Conservation (phyloP, 257 asterid species). For the Ocimum tenuiflorum region DNA sequence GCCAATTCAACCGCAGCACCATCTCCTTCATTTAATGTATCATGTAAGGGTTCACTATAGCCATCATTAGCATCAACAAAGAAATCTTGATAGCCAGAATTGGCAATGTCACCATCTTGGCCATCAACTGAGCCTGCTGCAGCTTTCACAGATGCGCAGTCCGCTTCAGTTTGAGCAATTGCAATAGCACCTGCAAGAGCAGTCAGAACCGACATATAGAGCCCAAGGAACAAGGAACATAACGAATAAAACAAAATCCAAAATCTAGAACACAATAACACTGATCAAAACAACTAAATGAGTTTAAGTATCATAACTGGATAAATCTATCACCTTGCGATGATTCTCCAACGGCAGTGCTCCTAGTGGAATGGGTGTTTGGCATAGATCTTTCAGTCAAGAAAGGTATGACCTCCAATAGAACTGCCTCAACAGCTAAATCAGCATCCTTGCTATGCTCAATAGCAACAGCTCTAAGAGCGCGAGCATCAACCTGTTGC, state of each 20-base stretch:
- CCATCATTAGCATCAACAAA: conserved; percentile 29
- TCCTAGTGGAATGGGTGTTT: conserved; percentile 21
- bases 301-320: neutral
- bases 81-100: conserved; percentile 20
- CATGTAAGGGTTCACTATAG: conserved; percentile 18
- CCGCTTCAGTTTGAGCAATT: conserved; percentile 3
- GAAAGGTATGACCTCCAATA: conserved; percentile 61
- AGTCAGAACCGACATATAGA: conserved; percentile 3
- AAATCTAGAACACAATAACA: neutral
- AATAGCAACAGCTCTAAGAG: conserved; percentile 70
- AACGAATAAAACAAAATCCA: neutral
- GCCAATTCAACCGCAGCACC: conserved; percentile 10
- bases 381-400: conserved; percentile 30
- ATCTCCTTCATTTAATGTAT: conserved; percentile 25
- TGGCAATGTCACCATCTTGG: conserved; percentile 16
- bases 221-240: neutral
- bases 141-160: neutral
- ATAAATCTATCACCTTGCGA: conserved; percentile 37
- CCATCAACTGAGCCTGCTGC: conserved; percentile 11
- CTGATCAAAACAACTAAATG: neutral
- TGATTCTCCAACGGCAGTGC: conserved; percentile 19
- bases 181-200: conserved; percentile 3
- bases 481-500: conserved; percentile 64
- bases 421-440: conserved; percentile 64
- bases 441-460: conserved; percentile 66